Conservation (phyloP, 768 basidiomycete species). For the Boletus barrowsii region DNA sequence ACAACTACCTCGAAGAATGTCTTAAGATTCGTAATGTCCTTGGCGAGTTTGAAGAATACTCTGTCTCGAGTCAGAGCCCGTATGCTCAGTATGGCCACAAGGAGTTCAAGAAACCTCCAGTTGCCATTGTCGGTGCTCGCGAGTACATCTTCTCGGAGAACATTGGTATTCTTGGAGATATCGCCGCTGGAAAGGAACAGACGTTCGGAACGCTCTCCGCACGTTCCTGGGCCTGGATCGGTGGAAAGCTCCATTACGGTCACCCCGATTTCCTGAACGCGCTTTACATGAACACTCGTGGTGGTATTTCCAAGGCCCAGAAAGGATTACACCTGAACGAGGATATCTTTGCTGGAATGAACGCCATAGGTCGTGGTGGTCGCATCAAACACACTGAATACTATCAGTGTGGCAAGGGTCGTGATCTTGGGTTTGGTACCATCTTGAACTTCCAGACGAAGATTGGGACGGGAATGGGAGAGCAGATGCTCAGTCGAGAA, state of each 20-base stretch:
- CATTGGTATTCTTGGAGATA: constrained; percentile 97
- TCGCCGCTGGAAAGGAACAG: constrained; percentile 99
- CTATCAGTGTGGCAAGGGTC: constrained; percentile 98
- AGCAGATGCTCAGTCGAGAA: constrained; percentile 98
- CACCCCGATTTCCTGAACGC: constrained; percentile 99
- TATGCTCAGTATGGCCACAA: constrained; percentile 88
- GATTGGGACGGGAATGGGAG: constrained; percentile 99
- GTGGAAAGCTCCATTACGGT: constrained; percentile 97
- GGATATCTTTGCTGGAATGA: constrained; percentile 99
- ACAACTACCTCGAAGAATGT: constrained; percentile 99
- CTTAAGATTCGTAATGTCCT: constrained; percentile 99
- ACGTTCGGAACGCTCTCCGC: constrained; percentile 99
- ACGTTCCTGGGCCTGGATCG: constrained; percentile 93
- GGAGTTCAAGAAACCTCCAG: constrained; percentile 84
- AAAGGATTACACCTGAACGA: constrained; percentile 99
- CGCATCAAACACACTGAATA: constrained; percentile 99
- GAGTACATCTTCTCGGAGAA: constrained; percentile 99
- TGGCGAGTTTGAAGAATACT: constrained; percentile 94
- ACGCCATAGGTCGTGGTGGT: constrained; percentile 92
- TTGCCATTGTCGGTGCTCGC: constrained; percentile 97
- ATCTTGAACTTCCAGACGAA: constrained; percentile 99
- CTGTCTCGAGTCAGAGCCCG: constrained; percentile 81
- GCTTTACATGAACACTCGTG: constrained; percentile 96
- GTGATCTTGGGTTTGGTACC: constrained; percentile 98
- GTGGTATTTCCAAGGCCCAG: constrained; percentile 98